phyloP scores from a whole-genome alignment of 495 filamentous ascomycete species.

The Opeltia flavorubescens region DNA sequence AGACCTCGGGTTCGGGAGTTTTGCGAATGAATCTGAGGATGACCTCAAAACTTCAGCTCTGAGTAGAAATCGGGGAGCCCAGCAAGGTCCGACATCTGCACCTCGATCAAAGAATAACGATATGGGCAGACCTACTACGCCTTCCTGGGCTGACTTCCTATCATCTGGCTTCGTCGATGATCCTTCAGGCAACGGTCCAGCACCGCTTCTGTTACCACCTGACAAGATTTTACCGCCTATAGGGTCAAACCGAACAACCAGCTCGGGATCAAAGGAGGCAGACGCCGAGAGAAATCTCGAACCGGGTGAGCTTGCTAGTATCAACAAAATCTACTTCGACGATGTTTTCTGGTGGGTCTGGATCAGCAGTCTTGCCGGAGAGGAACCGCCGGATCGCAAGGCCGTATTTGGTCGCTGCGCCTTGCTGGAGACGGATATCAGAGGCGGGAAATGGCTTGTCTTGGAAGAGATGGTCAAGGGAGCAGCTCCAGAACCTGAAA shows the following conservation, averaged over 20 bases:
- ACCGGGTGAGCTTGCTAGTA: conserved; percentile 88
- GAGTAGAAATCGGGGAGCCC: conserved; percentile 14
- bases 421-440: conserved; percentile 74
- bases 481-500: conserved; percentile 71
- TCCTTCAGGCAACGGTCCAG: conserved; percentile 30
- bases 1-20: conserved; percentile 77
- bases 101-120: conserved; percentile 49
- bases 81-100: conserved; percentile 38
- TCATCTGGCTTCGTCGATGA: conserved; percentile 84
- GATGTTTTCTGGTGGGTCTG: conserved; percentile 99
- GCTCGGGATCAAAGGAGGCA: conserved; percentile 73
- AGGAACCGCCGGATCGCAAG: conserved; percentile 74
- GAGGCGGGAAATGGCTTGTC: conserved; percentile 74
- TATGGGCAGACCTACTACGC: conserved; percentile 76
- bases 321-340: conserved; percentile 72
- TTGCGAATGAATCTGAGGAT: conserved; percentile 59
- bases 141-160: conserved; percentile 95
- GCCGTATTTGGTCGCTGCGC: conserved; percentile 90
- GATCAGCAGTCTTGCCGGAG: conserved; percentile 89
- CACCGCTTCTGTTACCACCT: conserved; percentile 64
- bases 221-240: conserved; percentile 83
- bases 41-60: conserved; percentile 27
- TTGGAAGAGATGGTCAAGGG: conserved; percentile 95
- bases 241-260: conserved; percentile 50
- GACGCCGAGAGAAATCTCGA: conserved; percentile 55